Percentiles rank a stretch among this genome's conserved stretches.
Evolutionary conservation across 805 yeast species (phyloP).

Genomic region (Saccharomyces eubayanus): DNA sequence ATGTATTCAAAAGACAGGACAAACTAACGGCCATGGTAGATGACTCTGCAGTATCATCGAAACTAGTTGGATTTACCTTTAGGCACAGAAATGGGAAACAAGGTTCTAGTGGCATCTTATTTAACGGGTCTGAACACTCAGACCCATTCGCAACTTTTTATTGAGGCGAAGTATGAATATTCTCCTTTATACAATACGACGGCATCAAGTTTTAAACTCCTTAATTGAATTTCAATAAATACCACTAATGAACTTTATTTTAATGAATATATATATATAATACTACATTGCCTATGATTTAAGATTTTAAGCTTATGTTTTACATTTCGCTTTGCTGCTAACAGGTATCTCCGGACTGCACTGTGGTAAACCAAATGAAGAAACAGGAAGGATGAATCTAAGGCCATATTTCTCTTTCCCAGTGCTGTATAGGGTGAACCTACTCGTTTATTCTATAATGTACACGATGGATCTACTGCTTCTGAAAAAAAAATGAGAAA

Average conservation of each 20-base stretch:
- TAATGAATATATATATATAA: background rate
- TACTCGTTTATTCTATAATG: background rate
- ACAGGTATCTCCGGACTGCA: background rate
- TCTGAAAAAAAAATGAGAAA: background rate
- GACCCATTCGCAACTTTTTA: slow-evolving; percentile 34
- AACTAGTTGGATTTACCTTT: slow-evolving; percentile 92
- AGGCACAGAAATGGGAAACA: slow-evolving; percentile 55
- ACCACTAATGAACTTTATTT: background rate
- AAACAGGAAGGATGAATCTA: too few relatives aligned
- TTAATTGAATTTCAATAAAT: background rate
- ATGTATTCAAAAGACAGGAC: slow-evolving; percentile 90
- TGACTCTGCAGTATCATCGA: slow-evolving; percentile 50
- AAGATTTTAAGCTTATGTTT: background rate
- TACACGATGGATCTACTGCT: background rate
- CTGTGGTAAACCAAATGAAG: background rate
- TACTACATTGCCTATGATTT: background rate
- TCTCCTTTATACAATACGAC: background rate
- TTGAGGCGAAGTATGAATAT: slow-evolving; percentile 3
- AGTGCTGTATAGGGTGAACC: background rate
- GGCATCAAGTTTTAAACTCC: background rate
- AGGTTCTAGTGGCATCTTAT: slow-evolving; percentile 32
- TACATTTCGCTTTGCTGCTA: background rate
- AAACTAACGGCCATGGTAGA: slow-evolving; percentile 60
- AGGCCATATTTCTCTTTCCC: too few relatives aligned
- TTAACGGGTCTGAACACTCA: slow-evolving; percentile 30